phyloP scores from a whole-genome alignment of 345 rosid genomes.

The Luvunga scandens region DNA sequence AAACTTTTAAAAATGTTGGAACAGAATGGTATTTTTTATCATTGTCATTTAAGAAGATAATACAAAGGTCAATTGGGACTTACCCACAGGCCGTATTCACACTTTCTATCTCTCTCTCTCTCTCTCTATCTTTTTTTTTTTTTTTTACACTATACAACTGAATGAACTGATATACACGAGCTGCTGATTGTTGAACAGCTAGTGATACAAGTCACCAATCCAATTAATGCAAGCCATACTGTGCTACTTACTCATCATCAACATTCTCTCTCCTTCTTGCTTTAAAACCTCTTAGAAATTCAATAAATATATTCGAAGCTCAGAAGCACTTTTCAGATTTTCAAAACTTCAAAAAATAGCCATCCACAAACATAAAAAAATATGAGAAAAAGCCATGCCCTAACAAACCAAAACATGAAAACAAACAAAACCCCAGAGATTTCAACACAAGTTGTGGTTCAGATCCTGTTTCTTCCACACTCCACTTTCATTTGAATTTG shows the following conservation, averaged over 20 bases:
- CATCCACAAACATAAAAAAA: constrained; percentile 44
- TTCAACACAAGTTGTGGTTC: constrained; percentile 48
- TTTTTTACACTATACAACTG: background rate
- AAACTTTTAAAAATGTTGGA: background rate
- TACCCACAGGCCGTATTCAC: background rate
- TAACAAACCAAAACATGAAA: constrained; percentile 14
- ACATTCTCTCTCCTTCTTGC: background rate
- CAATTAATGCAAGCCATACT: constrained; percentile 5
- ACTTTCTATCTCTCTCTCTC: too few relatives aligned
- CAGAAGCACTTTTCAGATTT: constrained; percentile 21
- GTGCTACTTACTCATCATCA: constrained; percentile 7
- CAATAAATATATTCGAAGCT: background rate
- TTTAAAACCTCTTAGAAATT: background rate
- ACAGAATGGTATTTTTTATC: background rate
- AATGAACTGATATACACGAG: constrained; percentile 1
- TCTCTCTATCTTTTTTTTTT: too few relatives aligned
- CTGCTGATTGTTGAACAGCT: background rate
- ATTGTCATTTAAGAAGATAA: constrained; percentile 2
- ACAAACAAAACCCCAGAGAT: constrained; percentile 28
- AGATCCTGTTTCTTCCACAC: constrained; percentile 31
- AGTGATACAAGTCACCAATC: background rate
- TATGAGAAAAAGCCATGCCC: background rate
- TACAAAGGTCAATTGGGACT: background rate
- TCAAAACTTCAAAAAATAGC: constrained; percentile 27
- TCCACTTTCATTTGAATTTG: constrained; percentile 19